Evolutionary conservation across 2,329 filamentous ascomycete genomes (phyloP).

Genomic region (Trichoderma aggressivum): DNA sequence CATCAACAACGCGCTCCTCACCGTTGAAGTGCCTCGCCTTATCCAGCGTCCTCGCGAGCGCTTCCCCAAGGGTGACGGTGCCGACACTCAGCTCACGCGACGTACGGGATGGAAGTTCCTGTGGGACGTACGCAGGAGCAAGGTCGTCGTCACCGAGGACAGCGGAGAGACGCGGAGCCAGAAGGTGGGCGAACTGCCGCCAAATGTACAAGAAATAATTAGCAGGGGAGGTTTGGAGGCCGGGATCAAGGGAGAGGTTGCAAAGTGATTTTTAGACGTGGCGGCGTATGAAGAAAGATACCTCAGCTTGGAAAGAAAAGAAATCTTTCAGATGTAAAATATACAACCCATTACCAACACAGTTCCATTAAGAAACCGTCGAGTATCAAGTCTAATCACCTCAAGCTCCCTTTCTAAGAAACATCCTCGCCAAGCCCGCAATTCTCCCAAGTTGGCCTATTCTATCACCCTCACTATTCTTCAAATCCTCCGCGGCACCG

Average conservation of each 20-base stretch:
- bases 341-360: neutral
- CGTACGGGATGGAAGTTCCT: constrained; percentile 78
- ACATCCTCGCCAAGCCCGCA: neutral
- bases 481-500: neutral
- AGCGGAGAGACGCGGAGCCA: constrained; percentile 68
- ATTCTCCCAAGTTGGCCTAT: neutral
- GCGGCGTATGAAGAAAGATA: neutral
- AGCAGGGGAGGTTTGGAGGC: constrained; percentile 62
- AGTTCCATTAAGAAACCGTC: neutral
- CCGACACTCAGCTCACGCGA: constrained; percentile 48
- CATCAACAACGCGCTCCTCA: constrained; percentile 73
- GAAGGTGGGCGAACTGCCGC: constrained; percentile 77
- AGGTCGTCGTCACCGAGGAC: constrained; percentile 66
- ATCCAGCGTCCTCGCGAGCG: constrained; percentile 62
- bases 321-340: neutral
- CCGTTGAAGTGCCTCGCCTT: constrained; percentile 65
- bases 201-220: constrained; percentile 77
- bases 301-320: neutral
- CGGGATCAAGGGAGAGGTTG: constrained; percentile 73
- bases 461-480: neutral
- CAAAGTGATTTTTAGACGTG: neutral
- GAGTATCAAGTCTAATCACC: neutral
- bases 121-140: constrained; percentile 75
- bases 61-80: constrained; percentile 50
- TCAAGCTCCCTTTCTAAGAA: neutral